phyloP scores from a whole-genome alignment of 345 rosid species.

The Syzygium aqueum region DNA sequence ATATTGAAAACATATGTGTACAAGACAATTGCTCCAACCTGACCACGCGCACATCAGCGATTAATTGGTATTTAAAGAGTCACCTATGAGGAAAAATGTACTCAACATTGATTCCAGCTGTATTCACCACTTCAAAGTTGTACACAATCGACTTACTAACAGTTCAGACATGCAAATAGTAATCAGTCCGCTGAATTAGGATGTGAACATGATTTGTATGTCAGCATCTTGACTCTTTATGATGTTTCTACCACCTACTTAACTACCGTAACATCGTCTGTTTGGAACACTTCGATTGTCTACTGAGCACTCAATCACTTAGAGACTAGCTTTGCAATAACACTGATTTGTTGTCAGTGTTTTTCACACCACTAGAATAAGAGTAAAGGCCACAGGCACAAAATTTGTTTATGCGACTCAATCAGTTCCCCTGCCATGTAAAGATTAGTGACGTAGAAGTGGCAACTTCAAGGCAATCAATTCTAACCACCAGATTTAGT shows the following conservation, averaged over 20 bases:
- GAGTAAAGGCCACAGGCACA: neutral
- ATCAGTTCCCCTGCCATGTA: neutral
- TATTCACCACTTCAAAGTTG: neutral
- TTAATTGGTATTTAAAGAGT: constrained; percentile 1
- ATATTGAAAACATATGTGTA: constrained; percentile 91
- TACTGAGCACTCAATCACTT: neutral
- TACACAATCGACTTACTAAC: neutral
- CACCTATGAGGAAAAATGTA: neutral
- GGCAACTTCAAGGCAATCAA: neutral
- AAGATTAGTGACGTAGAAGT: neutral
- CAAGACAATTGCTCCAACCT: constrained; percentile 98
- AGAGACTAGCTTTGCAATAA: neutral
- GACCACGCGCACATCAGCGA: constrained; percentile 12
- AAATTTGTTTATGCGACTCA: neutral
- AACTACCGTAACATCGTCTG: neutral
- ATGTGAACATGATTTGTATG: neutral
- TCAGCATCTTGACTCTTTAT: neutral
- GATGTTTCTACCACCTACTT: neutral
- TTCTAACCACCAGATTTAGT: neutral
- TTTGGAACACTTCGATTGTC: neutral
- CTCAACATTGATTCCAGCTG: neutral
- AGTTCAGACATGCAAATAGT: neutral
- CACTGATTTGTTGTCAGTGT: neutral
- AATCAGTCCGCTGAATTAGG: neutral
- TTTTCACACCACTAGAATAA: neutral